Conservation (phyloP, 176 grass and related monocot species). For the bread wheat (Triticum aestivum) region IWGSC_CS_RefSeq_v2.1 NC_057808.1:116940657-116941156, state of each 20-base stretch:
- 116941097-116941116: neutral
- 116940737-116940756: conserved; percentile 11
- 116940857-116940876: conserved; percentile 90
- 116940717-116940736: neutral
- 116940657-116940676: conserved; percentile 5
- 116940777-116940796: conserved; percentile 22
- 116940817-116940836: conserved; percentile 68
- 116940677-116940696: neutral
- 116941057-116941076: neutral
- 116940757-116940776: conserved; percentile 12
- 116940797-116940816: conserved; percentile 25
- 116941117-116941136: neutral
- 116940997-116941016: conserved; percentile 19
- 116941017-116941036: conserved; percentile 20
- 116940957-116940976: conserved; percentile 99
- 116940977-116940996: conserved; percentile 73
- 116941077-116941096: conserved; percentile 1
- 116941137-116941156: neutral
- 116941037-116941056: conserved; percentile 7
- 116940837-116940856: conserved; percentile 94
- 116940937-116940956: conserved; percentile 99
- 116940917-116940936: conserved; percentile 88
- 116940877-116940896: conserved; percentile 89
- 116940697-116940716: neutral
- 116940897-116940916: conserved; percentile 76